Percentiles rank a stretch among this genome's conserved stretches.
These are phyloP conservation scores for Fusarium pseudonygamai DNA, from an alignment of 2,329 filamentous ascomycete genomes.

Conservation along the genomic window DNA sequence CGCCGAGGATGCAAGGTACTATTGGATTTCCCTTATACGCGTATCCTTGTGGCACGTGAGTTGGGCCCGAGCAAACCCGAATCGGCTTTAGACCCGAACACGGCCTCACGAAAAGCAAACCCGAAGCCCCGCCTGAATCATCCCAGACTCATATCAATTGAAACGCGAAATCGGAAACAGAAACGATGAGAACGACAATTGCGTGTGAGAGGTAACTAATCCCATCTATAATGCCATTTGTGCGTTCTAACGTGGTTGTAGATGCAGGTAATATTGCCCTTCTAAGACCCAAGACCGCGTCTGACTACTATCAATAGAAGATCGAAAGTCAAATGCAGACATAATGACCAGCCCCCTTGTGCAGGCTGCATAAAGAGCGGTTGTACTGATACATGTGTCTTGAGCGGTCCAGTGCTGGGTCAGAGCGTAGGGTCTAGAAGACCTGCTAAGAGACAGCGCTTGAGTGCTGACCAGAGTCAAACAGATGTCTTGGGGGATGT, in stretches of 20 bases:
- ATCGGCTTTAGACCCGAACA: constrained; percentile 9
- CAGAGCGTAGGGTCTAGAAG: not conserved
- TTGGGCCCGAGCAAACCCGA: constrained; percentile 30
- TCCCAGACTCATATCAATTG: not conserved
- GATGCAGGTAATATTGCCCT: constrained; percentile 34
- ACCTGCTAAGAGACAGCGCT: constrained; percentile 18
- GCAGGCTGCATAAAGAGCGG: constrained; percentile 36
- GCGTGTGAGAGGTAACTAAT: constrained; percentile 35
- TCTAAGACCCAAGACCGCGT: not conserved
- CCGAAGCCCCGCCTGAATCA: constrained; percentile 19
- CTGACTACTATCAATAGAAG: constrained; percentile 15
- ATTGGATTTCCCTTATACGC: too few relatives aligned
- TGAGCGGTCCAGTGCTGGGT: constrained; percentile 26
- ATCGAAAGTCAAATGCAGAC: constrained; percentile 42
- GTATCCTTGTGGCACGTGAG: not conserved
- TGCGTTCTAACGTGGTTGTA: not conserved
- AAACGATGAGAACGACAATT: constrained; percentile 37
- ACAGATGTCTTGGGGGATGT: not conserved
- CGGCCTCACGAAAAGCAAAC: not conserved
- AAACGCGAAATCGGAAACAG: constrained; percentile 1
- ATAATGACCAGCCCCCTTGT: constrained; percentile 38
- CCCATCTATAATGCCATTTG: fast-evolving
- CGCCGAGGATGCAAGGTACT: too few relatives aligned
- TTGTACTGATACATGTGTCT: constrained; percentile 13
- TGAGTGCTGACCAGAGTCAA: not conserved